Base-by-base conservation (phyloP, 2,329 filamentous ascomycete species). In the Fusarium duplospermum region DNA sequence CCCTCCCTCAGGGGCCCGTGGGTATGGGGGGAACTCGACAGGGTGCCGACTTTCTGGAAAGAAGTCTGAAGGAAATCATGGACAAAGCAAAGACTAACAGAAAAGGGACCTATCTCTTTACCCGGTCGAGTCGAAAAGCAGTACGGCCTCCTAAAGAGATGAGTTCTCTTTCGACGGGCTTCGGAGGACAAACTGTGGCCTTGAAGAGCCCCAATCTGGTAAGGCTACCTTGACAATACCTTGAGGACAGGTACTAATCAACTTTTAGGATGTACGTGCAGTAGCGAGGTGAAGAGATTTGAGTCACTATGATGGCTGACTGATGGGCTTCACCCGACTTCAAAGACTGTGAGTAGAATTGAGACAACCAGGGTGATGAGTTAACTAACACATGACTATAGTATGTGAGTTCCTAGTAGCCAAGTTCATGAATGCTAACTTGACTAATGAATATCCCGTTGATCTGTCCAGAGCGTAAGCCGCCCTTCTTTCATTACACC, bases 141-240 rank as follows among this genome's bases (percentile, higher is more conserved):
- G 35, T 57, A n/a, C 50, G 18, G 1, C 2, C 36, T 14, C 68
- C 58, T 29, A 18, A 8, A 13, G 31, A 42, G 6, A 20, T 16
- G 33, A 69, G 64, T 27, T 64, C 62, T 22, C 13, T 59, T 11
- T 59, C 52, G 7, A 60, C 36, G 3, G 58, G 52, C 2, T 59
- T 33, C 7, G 33, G 20, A 35, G 29, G 9, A 29, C 29, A 18
- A 27, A 3, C 8, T 27, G 29, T 31, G 20, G 20, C 22, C 2
- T 24, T 11, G 8, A 73, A 33, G 11, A 35, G n/a, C 24, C 66
- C 38, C n/a, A 68, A 69, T 40, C 33, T 66, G 69, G 69, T 69
- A 59, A 45, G 33, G 14, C 3, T 10, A 24, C 14, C 4, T 18
- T 31, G 29, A 31, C 3, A 8, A 7, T 14, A 9, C 14, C 6